Base-by-base conservation (phyloP, 2,329 filamentous ascomycete species). In the Sarocladium strictum region DNA sequence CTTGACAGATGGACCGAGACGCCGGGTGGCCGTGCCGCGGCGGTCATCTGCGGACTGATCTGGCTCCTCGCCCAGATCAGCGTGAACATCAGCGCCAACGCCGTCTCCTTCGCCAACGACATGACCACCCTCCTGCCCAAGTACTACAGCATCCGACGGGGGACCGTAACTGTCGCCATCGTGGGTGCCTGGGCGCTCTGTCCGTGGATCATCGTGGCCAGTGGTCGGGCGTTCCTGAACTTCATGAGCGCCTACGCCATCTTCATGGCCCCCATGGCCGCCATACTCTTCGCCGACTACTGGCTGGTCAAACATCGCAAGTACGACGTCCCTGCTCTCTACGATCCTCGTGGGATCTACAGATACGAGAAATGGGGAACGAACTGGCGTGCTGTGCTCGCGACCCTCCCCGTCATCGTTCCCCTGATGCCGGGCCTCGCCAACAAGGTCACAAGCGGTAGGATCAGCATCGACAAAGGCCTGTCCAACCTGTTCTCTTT, bases 381-480 rank as follows among this genome's bases (percentile, higher is more conserved):
- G 41, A 86, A 86, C 58, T 85, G 80, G 80, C 74, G 81, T 24
- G 83, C 81, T n/a, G n/a, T n/a, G n/a, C n/a, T n/a, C n/a, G n/a
- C n/a, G n/a, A n/a, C n/a, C n/a, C n/a, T n/a, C n/a, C n/a, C n/a
- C n/a, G n/a, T n/a, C n/a, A n/a, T n/a, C n/a, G n/a, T n/a, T n/a
- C n/a, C n/a, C n/a, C n/a, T n/a, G n/a, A n/a, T n/a, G n/a, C n/a
- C n/a, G n/a, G n/a, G n/a, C n/a, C n/a, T n/a, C n/a, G n/a, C n/a
- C n/a, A n/a, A n/a, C n/a, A n/a, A n/a, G n/a, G n/a, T n/a, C n/a
- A n/a, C n/a, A n/a, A n/a, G n/a, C n/a, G n/a, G n/a, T n/a, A n/a
- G n/a, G n/a, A n/a, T n/a, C n/a, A n/a, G n/a, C n/a, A n/a, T n/a
- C n/a, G n/a, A n/a, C n/a, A n/a, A n/a, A n/a, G n/a, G n/a, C n/a